Evolutionary conservation across 371 early-diverging fungal species (phyloP), one percentile per base, ranked within the genome.

Genomic region (Globomyces sp.): DNA sequence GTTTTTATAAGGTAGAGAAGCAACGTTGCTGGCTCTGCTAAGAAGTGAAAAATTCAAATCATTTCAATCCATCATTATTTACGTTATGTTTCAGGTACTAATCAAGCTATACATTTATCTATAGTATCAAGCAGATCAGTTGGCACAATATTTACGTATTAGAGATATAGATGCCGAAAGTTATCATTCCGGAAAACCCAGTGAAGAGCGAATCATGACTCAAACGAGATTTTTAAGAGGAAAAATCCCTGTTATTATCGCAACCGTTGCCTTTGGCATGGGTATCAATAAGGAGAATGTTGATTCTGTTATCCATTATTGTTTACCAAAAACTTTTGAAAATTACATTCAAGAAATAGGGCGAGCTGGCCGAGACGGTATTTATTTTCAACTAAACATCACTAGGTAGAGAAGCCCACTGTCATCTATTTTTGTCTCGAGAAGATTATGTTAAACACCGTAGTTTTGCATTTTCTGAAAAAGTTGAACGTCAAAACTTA

Each of bases 271-370:
- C 3, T 92, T 91, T 77, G 91, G 91, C 4, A 79, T 93, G 77
- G 94, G 94, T 11, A 85, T 93, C 41, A 87, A 93, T 76, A 91
- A 92, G 68, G 69, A 81, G 66, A 88, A 92, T 64, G 90, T 92
- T 10, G 82, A 92, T 45, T 86, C 85, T 68, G 91, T 93, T 5
- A 83, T 93, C 42, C 94, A 93, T 74, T 91, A 86, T 64, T 81
- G 81, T 51, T 67, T 93, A 59, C 93, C 93, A 3, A 90, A 90
- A 63, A 78, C 80, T 42, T 65, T 92, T 57, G 94, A 94, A 75
- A 88, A 90, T 52, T 94, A 93, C 75, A 86, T 90, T 24, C 80
- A 87, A 72, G 94, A 93, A 74, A 88, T 87, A 64, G 94, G 94
- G 0, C 80, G 94, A 10, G 86, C 90, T 0, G 94, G 94, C 50